Percentiles rank a stretch among this genome's conserved stretches.
phyloP scores from a whole-genome alignment of 441 rosid genomes.

The Adansonia gregorii region DNA sequence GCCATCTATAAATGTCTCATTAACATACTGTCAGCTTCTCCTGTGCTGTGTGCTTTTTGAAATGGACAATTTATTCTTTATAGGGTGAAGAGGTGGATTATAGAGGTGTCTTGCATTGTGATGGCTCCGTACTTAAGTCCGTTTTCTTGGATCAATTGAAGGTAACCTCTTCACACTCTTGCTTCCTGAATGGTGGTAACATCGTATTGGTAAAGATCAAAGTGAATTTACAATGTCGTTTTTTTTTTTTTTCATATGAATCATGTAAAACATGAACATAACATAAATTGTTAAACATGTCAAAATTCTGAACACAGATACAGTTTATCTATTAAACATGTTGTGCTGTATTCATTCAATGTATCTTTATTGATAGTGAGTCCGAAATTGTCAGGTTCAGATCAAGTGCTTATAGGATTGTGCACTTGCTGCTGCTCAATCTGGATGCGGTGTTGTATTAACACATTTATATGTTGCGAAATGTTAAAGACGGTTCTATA shows the following conservation, averaged over 20 bases:
- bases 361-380: neutral
- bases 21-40: neutral
- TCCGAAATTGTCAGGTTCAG: neutral
- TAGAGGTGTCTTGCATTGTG: constrained; percentile 93
- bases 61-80: constrained; percentile 24
- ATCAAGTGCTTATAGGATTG: neutral
- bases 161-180: constrained; percentile 42
- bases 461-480: neutral
- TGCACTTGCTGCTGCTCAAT: neutral
- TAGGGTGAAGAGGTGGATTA: constrained; percentile 96
- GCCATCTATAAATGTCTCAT: constrained; percentile 15
- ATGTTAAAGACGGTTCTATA: neutral
- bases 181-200: neutral
- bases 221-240: too few species aligned
- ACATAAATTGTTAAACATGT: too few species aligned
- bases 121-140: constrained; percentile 94
- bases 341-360: neutral
- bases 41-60: constrained; percentile 17
- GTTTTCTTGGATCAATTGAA: constrained; percentile 79
- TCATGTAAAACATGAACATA: too few species aligned
- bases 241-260: too few species aligned
- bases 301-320: too few species aligned
- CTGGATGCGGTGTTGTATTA: neutral
- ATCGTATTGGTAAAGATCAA: too few species aligned
- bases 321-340: neutral